These are phyloP conservation scores for Taphrina sp. DNA, from an alignment of 1,139 yeast species.

Conservation along the genomic window DNA sequence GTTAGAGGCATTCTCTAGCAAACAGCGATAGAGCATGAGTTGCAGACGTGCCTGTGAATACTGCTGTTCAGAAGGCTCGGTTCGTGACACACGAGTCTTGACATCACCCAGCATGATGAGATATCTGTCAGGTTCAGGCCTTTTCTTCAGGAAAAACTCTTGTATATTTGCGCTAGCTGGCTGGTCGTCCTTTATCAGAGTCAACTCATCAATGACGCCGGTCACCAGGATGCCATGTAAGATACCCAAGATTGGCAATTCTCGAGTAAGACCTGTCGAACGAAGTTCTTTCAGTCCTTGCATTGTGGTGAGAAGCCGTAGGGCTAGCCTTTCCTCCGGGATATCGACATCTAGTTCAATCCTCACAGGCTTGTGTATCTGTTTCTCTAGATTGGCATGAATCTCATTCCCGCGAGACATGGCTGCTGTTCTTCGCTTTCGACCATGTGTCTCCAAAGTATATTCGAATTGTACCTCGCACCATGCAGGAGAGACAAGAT, in stretches of 20 bases:
- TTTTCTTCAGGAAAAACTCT: background rate
- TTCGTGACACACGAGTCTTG: constrained; percentile 33
- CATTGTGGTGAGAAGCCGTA: constrained; percentile 34
- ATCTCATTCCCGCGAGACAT: constrained; percentile 37
- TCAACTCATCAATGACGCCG: constrained; percentile 38
- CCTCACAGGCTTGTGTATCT: constrained; percentile 24
- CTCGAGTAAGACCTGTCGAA: constrained; percentile 32
- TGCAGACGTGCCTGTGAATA: constrained; percentile 35
- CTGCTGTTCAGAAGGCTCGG: constrained; percentile 35
- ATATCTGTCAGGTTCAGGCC: background rate
- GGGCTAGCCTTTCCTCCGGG: constrained; percentile 37
- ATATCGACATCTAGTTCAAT: constrained; percentile 17
- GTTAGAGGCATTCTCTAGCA: constrained; percentile 35
- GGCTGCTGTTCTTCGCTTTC: constrained; percentile 29
- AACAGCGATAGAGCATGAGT: constrained; percentile 35
- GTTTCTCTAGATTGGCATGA: constrained; percentile 36
- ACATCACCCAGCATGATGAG: constrained; percentile 31
- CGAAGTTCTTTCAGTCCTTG: constrained; percentile 32
- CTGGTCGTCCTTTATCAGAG: background rate
- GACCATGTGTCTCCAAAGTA: constrained; percentile 19
- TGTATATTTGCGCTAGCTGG: constrained; percentile 2
- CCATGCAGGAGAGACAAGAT: constrained; percentile 34
- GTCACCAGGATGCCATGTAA: constrained; percentile 33
- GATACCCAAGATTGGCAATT: constrained; percentile 37
- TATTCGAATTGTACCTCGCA: constrained; percentile 30